Base-by-base conservation (phyloP, 78 protist species). In the Pirum gemmata region DNA sequence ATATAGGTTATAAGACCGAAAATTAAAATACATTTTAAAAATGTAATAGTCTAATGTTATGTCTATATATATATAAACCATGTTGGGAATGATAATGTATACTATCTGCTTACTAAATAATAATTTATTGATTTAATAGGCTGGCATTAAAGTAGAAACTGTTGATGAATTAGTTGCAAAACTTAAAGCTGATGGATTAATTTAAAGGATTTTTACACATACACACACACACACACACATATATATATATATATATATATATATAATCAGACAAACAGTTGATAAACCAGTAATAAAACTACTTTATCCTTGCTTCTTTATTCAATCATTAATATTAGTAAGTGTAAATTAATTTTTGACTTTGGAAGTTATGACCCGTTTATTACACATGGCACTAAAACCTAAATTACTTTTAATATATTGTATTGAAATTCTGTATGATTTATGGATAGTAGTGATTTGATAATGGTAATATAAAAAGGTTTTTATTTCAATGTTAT, bases 81-180 rank as follows among this genome's bases (percentile, higher is more conserved):
- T 27, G 27, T 67, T 67, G 74, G 74, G 74, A 27, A 67, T 27
- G 74, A 27, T 27, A 67, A 27, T 27, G 74, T 67, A 27, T 67
- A 29, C 74, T 67, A 29, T 27, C 37, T 67, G 74, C 27, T 67
- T 67, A 27, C 74, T 67, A 67, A 27, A 29, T n/a, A 67, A 27
- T 27, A 67, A 67, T 67, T 67, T 67, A 27, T 67, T 27, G 35
- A 67, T 38, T 40, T 25, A 26, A 78, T 72, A 82, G 21, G 93
- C 85, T 0, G 93, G 93, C 37, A 38, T 5, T n/a, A 91, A 79
- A 87, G 94, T 94, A 8, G 93, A 2, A 26, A 26, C 8, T n/a
- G 95, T 95, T 31, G 94, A 93, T 31, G 94, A 88, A 83, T 93
- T 95, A 18, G 34, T 93, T 33, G 61, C 87, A 76, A 93, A 93